Conservation (phyloP, 2,329 filamentous ascomycete genomes). For the Arachnopeziza araneosa region DNA sequence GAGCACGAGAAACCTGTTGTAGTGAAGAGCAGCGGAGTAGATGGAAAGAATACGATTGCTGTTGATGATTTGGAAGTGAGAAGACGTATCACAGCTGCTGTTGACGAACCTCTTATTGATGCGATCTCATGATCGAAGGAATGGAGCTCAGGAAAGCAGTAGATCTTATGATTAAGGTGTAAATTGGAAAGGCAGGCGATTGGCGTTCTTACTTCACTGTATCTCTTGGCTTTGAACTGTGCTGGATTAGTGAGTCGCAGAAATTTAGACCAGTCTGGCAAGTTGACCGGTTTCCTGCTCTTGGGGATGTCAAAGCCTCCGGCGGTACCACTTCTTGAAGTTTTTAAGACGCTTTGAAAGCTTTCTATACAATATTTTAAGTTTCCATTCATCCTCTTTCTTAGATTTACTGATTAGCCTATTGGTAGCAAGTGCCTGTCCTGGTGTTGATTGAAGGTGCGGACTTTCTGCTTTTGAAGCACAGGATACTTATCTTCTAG, state of each 20-base stretch:
- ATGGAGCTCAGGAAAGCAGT: not conserved
- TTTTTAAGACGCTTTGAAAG: not conserved
- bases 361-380: not conserved
- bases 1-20: constrained; percentile 21
- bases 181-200: not conserved
- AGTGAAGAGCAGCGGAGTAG: constrained; percentile 23
- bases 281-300: not conserved
- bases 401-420: not conserved
- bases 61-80: constrained; percentile 29
- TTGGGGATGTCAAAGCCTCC: not conserved
- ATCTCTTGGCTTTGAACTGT: not conserved
- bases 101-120: constrained; percentile 12
- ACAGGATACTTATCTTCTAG: not conserved
- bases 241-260: not conserved
- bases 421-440: not conserved
- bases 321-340: not conserved
- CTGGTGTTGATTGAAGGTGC: too few relatives aligned
- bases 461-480: not conserved
- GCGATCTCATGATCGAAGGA: constrained; percentile 14
- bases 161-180: not conserved
- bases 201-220: not conserved
- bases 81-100: constrained; percentile 14
- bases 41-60: constrained; percentile 25
- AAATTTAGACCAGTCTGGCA: not conserved
- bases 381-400: not conserved